Evolutionary conservation across 2,329 filamentous ascomycete genomes (phyloP), one percentile per base, ranked within the genome.

Genomic region (Phoma sp.): DNA sequence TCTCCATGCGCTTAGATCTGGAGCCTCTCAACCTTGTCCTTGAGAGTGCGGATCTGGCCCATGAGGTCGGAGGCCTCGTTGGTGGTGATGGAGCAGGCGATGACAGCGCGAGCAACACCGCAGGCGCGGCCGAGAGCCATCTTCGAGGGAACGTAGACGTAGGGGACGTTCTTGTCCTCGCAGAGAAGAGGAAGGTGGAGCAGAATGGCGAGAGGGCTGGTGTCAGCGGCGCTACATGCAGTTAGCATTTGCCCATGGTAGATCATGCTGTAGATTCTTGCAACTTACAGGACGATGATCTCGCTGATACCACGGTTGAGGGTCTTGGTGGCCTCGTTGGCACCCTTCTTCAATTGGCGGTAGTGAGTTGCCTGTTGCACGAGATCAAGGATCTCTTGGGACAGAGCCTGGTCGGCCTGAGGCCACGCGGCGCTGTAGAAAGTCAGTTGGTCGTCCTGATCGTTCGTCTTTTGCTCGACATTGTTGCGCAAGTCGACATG

Each of bases 1-100:
- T 25, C 7, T 3, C 18, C 13, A 7, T 52, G 44, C 25, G 47
- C 39, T 57, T 79, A 97, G 80, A 97, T 96, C 82, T 93, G 92
- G 66, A 97, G 84, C 69, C 93, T 86, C 84, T 98, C 93, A 51
- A 98, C 90, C 86, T 96, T 96, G 79, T 96, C 90, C 83, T 93
- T 96, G 72, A 97, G 83, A 62, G 87, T 83, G 68, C 89, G 85
- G 77, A 98, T 97, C 83, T 96, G 91, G 71, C 86, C 85, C 77
- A 88, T 90, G 57, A 98, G 83, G 77, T 97, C 93, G 70, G 77
- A 68, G 30, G 72, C 74, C 56, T 77, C 74, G 65, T 77, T 77
- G 53, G 89, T 92, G 65, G 91, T 97, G 78, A 98, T 96, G 70
- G 84, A 88, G 59, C 86, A 88, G 36, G 91, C 89, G 68, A 98